Percentiles rank a stretch among this genome's conserved stretches.
These are phyloP conservation scores for Elsinoe necatrix DNA, from an alignment of 2,329 filamentous ascomycete genomes.

Conservation along the genomic window DNA sequence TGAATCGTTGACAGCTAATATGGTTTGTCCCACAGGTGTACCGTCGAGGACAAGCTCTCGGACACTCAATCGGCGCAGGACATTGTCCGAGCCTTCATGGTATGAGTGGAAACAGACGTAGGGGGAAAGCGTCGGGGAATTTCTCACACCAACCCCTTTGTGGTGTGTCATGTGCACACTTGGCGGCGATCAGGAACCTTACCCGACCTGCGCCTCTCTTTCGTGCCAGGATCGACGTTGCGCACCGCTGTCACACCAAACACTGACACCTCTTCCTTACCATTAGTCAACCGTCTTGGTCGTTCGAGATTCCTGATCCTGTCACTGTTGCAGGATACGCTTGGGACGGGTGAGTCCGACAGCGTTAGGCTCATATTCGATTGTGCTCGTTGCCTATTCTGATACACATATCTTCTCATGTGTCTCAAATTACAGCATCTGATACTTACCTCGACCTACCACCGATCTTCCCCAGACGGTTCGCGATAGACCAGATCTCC, in stretches of 20 bases:
- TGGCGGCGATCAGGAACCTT: constrained; percentile 8
- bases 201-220: not conserved
- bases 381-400: not conserved
- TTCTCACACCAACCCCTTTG: not conserved
- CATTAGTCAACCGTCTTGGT: not conserved
- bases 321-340: not conserved
- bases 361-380: not conserved
- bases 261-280: not conserved
- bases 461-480: not conserved
- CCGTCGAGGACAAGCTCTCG: not conserved
- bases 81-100: not conserved
- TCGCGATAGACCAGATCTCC: not conserved
- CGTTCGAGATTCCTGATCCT: not conserved
- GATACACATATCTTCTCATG: not conserved
- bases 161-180: constrained; percentile 9
- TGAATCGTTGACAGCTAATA: constrained; percentile 9
- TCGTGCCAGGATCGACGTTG: constrained; percentile 1
- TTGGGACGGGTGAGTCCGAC: not conserved
- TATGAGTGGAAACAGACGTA: not conserved
- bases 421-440: not conserved
- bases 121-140: constrained; percentile 5
- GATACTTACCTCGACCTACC: not conserved
- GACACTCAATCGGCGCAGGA: not conserved
- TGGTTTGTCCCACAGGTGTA: not conserved
- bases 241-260: not conserved